Conservation (phyloP, 345 rosid species). For the Corchorus capsularis region DNA sequence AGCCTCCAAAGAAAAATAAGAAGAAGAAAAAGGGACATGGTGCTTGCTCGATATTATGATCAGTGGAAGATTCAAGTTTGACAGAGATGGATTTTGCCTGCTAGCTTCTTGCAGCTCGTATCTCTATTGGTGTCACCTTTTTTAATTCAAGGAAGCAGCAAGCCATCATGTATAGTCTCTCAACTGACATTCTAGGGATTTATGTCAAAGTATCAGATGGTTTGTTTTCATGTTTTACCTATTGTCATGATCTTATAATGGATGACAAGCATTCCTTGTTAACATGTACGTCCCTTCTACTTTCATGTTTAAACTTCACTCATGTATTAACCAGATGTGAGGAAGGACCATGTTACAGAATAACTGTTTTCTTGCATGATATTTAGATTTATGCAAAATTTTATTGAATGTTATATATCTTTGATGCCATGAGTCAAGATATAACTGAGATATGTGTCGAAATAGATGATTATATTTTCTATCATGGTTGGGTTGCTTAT, state of each 20-base stretch:
- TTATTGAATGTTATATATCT: background rate
- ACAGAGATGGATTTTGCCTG: constrained; percentile 11
- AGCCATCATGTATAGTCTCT: constrained; percentile 33
- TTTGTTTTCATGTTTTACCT: constrained; percentile 24
- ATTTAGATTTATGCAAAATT: background rate
- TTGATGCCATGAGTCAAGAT: background rate
- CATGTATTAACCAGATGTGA: constrained; percentile 20
- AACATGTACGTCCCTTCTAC: constrained; percentile 18
- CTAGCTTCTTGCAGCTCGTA: constrained; percentile 14
- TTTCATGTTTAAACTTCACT: constrained; percentile 23
- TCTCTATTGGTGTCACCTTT: background rate
- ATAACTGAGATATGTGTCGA: background rate
- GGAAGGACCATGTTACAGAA: constrained; percentile 15
- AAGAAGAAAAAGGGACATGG: constrained; percentile 20
- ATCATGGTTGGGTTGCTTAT: no score
- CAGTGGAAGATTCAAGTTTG: background rate
- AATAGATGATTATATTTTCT: no score
- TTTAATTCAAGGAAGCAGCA: constrained; percentile 16
- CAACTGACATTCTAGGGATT: constrained; percentile 34
- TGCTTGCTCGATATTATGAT: constrained; percentile 24
- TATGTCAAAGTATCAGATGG: constrained; percentile 27
- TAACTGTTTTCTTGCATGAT: constrained; percentile 2
- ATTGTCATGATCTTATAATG: constrained; percentile 25
- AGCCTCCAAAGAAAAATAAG: constrained; percentile 24
- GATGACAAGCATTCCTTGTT: constrained; percentile 27